Base-by-base conservation (phyloP, 2,329 filamentous ascomycete genomes). In the Aciculosporium take region DNA sequence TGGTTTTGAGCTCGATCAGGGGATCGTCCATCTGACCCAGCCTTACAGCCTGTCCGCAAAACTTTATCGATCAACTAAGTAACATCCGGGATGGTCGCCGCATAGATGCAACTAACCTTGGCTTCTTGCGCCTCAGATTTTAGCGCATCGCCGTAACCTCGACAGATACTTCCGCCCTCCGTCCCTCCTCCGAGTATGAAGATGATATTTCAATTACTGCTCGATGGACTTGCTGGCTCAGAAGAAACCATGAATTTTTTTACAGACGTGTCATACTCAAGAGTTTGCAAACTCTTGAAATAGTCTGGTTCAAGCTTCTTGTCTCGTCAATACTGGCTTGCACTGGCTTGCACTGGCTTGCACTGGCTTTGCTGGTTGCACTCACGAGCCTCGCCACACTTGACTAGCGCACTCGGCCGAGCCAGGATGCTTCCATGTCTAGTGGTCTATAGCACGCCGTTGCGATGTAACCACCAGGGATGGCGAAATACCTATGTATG, bases 81-180 rank as follows among this genome's bases (percentile, higher is more conserved):
- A 49, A 46, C 49, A 53, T 54, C 47, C 51, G 52, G 52, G 51
- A 53, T 48, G 42, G 47, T 53, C 50, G 51, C 52, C 52, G 49
- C 47, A 34, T 18, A 43, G 50, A 51, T 52, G 48, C 45, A 45
- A n/a, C n/a, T n/a, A n/a, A n/a, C 48, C 39, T 17, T 15, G 23
- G 23, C 23, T 10, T 13, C 23, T 17, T 27, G 17, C 21, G 31
- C 27, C 23, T 17, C 32, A 24, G 33, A 13, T 13, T 25, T 10
- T 36, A 27, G 34, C 34, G 34, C 23, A 8, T 17, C 34, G 23
- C 17, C n/a, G 18, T 27, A 8, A 18, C n/a, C 34, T n/a, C n/a
- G n/a, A n/a, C n/a, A n/a, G n/a, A n/a, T n/a, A n/a, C n/a, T n/a
- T n/a, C n/a, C n/a, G n/a, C n/a, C n/a, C n/a, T n/a, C n/a, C n/a